These are phyloP conservation scores for Sphagnum contortum DNA, from an alignment of 225 moss, liverwort and hornwort species.

Conservation along the genomic window DNA sequence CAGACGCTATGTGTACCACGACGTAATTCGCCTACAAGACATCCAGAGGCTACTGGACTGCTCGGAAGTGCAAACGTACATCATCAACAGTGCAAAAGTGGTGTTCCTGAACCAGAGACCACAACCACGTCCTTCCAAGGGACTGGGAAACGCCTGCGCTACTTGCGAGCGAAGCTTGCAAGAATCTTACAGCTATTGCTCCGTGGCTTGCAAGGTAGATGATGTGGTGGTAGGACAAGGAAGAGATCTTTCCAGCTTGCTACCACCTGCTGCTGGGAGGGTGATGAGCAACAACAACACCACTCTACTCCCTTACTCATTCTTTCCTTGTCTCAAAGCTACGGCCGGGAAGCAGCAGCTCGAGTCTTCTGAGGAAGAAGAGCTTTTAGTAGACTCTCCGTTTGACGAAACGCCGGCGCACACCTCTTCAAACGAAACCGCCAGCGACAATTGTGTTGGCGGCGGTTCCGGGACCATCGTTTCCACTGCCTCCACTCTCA, in stretches of 20 bases:
- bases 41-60: slow-evolving; percentile 90
- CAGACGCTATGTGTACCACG: slow-evolving; percentile 93
- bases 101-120: slow-evolving; percentile 97
- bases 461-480: slow-evolving; percentile 58
- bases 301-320: slow-evolving; percentile 55
- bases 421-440: slow-evolving; percentile 80
- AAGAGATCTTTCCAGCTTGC: slow-evolving; percentile 12
- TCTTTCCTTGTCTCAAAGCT: slow-evolving; percentile 72
- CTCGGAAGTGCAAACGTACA: slow-evolving; percentile 88
- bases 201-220: slow-evolving; percentile 94
- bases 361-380: too few species aligned
- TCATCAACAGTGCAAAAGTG: slow-evolving; percentile 94
- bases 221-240: slow-evolving; percentile 24
- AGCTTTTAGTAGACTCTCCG: slow-evolving; percentile 38
- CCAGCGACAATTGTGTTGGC: slow-evolving; percentile 29
- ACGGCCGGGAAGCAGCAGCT: slow-evolving; percentile 42
- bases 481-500: slow-evolving; percentile 68
- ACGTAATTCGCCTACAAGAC: slow-evolving; percentile 88
- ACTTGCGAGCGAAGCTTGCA: slow-evolving; percentile 90
- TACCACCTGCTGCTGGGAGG: slow-evolving; percentile 12
- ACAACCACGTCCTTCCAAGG: slow-evolving; percentile 94
- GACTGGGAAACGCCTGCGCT: slow-evolving; percentile 88
- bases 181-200: slow-evolving; percentile 88
- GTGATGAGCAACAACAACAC: slow-evolving; percentile 27
- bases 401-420: slow-evolving; percentile 62